Percentiles rank a stretch among this genome's conserved stretches.
phyloP scores from a whole-genome alignment of 202 grass and related monocot genomes.

The Miscanthus sacchariflorus region DNA sequence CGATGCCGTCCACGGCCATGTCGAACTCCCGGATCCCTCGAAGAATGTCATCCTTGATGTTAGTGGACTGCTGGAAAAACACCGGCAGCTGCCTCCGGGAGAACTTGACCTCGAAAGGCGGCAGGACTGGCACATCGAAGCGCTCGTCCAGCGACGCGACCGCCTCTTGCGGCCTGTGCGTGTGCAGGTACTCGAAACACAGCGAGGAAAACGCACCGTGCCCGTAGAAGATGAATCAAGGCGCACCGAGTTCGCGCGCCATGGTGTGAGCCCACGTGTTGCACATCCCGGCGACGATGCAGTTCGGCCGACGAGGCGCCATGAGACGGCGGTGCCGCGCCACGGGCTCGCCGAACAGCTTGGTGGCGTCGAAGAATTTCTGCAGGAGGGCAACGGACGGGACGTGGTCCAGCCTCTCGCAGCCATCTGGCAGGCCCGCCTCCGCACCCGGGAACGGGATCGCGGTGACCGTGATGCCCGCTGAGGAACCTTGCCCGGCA shows the following conservation, averaged over 20 bases:
- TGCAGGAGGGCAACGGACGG: too few species aligned
- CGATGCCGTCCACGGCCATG: not conserved
- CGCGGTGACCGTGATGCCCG: slow-evolving; percentile 29
- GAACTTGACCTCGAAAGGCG: not conserved
- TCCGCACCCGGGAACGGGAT: slow-evolving; percentile 52
- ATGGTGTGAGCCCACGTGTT: too few species aligned
- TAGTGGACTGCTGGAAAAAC: not conserved
- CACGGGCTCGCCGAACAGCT: too few species aligned
- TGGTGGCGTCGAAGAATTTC: too few species aligned
- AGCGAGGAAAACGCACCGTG: not conserved
- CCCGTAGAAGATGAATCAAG: too few species aligned
- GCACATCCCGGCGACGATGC: too few species aligned
- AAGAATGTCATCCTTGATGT: not conserved
- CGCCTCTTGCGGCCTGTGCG: not conserved
- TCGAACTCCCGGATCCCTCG: not conserved
- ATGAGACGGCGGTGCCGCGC: too few species aligned
- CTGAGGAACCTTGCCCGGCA: not conserved
- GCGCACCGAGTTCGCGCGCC: too few species aligned
- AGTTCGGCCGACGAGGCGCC: too few species aligned
- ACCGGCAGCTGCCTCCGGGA: not conserved
- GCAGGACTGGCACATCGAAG: not conserved
- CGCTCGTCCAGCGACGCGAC: not conserved
- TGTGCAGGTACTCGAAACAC: not conserved
- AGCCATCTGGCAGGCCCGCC: too few species aligned
- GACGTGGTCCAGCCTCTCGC: too few species aligned